Conservation (phyloP, 257 asterid species). For the Solanum sitiens region DNA sequence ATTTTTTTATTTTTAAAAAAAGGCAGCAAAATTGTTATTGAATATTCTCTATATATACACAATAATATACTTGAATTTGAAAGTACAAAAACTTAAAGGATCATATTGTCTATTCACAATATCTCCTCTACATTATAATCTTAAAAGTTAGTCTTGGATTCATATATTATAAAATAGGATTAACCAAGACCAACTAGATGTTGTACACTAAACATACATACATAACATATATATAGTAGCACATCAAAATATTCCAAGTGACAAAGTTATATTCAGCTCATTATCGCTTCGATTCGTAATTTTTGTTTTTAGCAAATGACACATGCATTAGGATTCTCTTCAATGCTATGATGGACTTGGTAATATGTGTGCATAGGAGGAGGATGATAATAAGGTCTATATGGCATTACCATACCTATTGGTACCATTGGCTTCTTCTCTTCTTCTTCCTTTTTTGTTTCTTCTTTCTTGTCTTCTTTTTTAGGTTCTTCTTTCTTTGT, state of each 20-base stretch:
- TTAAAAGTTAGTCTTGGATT: neutral
- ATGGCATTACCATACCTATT: slow-evolving; percentile 29
- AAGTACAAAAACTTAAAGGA: neutral
- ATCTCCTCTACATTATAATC: neutral
- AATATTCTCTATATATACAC: neutral
- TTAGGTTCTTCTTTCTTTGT: slow-evolving; percentile 35
- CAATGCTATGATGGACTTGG: slow-evolving; percentile 40
- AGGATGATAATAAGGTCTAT: slow-evolving; percentile 29
- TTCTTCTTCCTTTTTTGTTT: slow-evolving; percentile 13
- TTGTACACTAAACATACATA: neutral
- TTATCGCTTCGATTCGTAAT: neutral
- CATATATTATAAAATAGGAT: neutral
- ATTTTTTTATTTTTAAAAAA: too few species aligned
- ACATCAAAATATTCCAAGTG: neutral
- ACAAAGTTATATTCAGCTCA: neutral
- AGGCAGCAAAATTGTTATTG: neutral
- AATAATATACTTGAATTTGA: neutral
- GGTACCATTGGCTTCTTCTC: slow-evolving; percentile 8
- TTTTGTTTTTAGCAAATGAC: slow-evolving; percentile 19
- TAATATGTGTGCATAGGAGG: neutral
- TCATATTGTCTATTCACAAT: neutral
- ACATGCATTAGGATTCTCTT: slow-evolving; percentile 78
- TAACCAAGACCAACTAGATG: neutral
- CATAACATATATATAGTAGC: neutral
- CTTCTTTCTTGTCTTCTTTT: slow-evolving; percentile 8